phyloP scores from a whole-genome alignment of 306 rosid genomes.

The Biancaea sappan region DNA sequence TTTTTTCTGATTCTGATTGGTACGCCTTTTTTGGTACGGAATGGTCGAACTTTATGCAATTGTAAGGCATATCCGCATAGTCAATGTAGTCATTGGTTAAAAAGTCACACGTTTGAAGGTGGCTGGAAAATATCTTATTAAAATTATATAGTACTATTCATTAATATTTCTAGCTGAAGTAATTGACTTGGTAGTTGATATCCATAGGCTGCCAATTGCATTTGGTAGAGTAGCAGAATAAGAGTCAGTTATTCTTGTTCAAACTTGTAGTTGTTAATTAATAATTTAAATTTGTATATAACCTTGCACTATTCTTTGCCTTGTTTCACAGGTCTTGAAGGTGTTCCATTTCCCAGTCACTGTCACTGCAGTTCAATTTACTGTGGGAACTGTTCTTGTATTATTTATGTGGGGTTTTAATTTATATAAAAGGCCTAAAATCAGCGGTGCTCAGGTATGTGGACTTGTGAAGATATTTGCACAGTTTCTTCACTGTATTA shows the following conservation, averaged over 20 bases:
- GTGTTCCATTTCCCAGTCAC: conserved; percentile 76
- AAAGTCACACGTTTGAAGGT: neutral
- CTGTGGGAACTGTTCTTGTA: conserved; percentile 70
- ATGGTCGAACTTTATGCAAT: neutral
- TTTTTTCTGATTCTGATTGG: neutral
- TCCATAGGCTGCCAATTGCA: neutral
- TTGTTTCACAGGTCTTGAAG: conserved; percentile 73
- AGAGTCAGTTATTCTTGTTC: neutral
- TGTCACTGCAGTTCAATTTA: conserved; percentile 66
- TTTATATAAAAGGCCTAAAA: conserved; percentile 75
- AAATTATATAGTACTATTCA: neutral
- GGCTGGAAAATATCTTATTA: neutral
- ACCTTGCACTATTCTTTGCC: neutral
- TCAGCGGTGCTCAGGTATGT: conserved; percentile 73
- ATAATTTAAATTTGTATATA: neutral
- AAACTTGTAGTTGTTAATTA: neutral
- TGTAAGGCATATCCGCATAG: neutral
- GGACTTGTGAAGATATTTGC: neutral
- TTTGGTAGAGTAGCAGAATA: neutral
- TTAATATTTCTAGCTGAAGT: neutral
- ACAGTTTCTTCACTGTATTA: conserved; percentile 30
- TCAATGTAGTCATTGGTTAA: neutral
- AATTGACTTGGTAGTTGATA: neutral
- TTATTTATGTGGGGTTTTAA: conserved; percentile 77
- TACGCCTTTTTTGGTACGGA: neutral